A percentile compares a stretch with the other conserved stretches of the same genome.
Evolutionary conservation across 2,329 filamentous ascomycete species (phyloP).

Genomic region (Diaporthe humulicola): DNA sequence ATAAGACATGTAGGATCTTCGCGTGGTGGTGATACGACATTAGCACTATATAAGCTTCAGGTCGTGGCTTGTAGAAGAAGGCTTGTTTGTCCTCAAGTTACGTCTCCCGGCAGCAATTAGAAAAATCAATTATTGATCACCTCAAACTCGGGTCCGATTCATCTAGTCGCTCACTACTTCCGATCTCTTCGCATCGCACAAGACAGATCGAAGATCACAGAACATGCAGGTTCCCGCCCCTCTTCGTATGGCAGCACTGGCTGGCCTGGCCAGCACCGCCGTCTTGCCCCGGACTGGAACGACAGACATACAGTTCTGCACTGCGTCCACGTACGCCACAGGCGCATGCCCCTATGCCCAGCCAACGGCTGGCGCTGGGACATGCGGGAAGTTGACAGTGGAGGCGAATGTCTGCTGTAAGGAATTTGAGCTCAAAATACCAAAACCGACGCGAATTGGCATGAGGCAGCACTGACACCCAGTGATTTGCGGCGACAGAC

Average conservation of each 20-base stretch:
- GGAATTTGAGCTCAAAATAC: neutral
- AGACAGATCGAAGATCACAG: neutral
- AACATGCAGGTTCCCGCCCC: neutral
- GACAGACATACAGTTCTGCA: conserved; percentile 32
- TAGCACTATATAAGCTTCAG: conserved; percentile 22
- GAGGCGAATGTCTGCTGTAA: conserved; percentile 29
- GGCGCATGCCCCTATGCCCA: conserved; percentile 34
- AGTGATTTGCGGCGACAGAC: neutral
- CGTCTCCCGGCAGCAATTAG: neutral
- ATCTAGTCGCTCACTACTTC: too few relatives aligned
- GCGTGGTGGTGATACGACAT: conserved; percentile 7
- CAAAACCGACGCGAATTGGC: neutral
- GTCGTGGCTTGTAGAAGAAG: neutral
- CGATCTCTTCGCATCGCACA: too few relatives aligned
- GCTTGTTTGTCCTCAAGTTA: neutral
- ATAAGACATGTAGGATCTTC: neutral
- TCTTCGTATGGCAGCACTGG: neutral
- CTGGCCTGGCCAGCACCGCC: neutral
- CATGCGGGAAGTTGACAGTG: conserved; percentile 19
- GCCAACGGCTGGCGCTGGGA: conserved; percentile 32
- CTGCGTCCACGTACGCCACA: conserved; percentile 14
- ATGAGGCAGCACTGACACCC: neutral
- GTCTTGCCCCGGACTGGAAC: neutral
- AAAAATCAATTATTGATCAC: neutral
- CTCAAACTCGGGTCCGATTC: too few relatives aligned